Evolutionary conservation across 768 basidiomycete genomes (phyloP).

Genomic region (Xerocomus spinulosus): DNA sequence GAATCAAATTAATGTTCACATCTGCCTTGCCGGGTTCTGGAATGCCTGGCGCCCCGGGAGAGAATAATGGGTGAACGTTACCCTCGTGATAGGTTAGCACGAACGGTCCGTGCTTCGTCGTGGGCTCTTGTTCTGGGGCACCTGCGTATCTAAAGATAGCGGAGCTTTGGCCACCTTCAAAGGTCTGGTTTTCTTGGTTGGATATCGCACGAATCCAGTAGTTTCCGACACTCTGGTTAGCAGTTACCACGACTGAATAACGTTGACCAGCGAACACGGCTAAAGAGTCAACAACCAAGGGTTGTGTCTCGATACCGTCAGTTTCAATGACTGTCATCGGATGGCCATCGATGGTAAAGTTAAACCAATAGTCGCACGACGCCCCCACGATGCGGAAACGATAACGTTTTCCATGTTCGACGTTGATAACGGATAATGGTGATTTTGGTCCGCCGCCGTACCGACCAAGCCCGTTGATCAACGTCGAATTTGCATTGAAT

Average conservation of each 20-base stretch:
- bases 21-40: slow-evolving; percentile 36
- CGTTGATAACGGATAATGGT: too few relatives aligned
- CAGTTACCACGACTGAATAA: slow-evolving; percentile 42
- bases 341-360: too few relatives aligned
- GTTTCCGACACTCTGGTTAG: slow-evolving; percentile 38
- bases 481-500: too few relatives aligned
- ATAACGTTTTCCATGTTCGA: too few relatives aligned
- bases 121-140: slow-evolving; percentile 27
- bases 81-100: slow-evolving; percentile 27
- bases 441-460: too few relatives aligned
- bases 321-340: too few relatives aligned
- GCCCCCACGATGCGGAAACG: too few relatives aligned
- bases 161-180: slow-evolving; percentile 27
- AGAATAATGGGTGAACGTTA: slow-evolving; percentile 32
- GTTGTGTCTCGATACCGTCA: too few relatives aligned
- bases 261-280: too few relatives aligned
- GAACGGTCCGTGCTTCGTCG: slow-evolving; percentile 15
- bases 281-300: too few relatives aligned
- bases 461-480: too few relatives aligned
- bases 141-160: slow-evolving; percentile 21
- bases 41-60: slow-evolving; percentile 32
- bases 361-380: too few relatives aligned
- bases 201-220: slow-evolving; percentile 32
- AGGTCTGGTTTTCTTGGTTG: slow-evolving; percentile 23
- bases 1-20: slow-evolving; percentile 26